Base-by-base conservation (phyloP, 352 stramenopile species). In the Pythium phragmitis region DNA sequence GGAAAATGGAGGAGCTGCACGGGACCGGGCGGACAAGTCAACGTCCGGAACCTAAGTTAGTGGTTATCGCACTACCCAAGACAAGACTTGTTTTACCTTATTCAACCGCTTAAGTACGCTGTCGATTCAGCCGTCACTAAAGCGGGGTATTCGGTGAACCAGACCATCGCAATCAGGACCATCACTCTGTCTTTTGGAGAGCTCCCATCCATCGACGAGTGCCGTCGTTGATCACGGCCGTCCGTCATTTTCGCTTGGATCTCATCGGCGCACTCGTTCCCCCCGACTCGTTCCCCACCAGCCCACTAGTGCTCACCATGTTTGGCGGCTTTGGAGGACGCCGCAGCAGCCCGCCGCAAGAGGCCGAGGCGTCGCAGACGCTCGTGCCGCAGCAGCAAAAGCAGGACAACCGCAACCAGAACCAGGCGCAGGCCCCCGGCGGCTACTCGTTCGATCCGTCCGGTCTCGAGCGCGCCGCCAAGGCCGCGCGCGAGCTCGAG, bases 401-500 rank as follows among this genome's bases (percentile, higher is more conserved):
- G 41, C 79, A 79, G 37, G 17, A 46, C 39, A 17, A 16, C 4
- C 9, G 17, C 39, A 17, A 7, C 39, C 39, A 46, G 39, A 39
- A 39, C 34, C 49, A 60, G 64, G 52, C 60, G 60, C 55, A 68
- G 62, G 50, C 65, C 1, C 60, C 55, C n/a, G 80, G 77, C 37
- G 79, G 77, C 63, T 95, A 94, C 72, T 94, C 85, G 64, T 99
- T 99, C 73, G 96, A 99, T 76, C 96, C 96, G 54, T 96, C 96
- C 65, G 96, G 94, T 12, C 82, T 99, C 45, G 97, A 99, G 76
- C 94, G 97, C 54, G 97, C 96, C 45, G 97, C 97, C 50, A 98
- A 99, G 77, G 96, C 96, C n/a, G 96, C 96, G 13, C 85, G 94
- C n/a, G 96, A 99, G 74, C 81, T 99, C 7, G 96, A 99, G 79